Base-by-base conservation (phyloP, 306 rosid genomes). In the Trifolium dubium region DNA sequence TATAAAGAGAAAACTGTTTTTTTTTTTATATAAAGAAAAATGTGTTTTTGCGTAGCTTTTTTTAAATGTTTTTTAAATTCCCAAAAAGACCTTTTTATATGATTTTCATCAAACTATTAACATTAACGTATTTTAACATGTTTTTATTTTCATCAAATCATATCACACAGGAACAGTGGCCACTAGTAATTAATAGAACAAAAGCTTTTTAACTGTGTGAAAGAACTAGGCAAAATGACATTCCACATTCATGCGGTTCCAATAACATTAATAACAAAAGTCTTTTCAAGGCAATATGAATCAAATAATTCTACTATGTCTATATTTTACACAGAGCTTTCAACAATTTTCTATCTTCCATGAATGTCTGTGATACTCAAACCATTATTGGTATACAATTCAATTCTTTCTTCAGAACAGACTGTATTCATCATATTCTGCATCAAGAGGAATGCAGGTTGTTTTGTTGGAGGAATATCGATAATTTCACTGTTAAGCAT, bases 401-500 rank as follows among this genome's bases (percentile, higher is more conserved):
- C 7, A 7, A 13, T 29, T 18, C 54, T 59, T 70, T 60, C 62
- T 2, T 72, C 59, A 10, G 28, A 34, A 7, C 49, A 9, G 0
- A 18, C 9, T n/a, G 71, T 17, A 58, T 9, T 65, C 5, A 29
- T 11, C 60, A 72, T 28, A 28, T 65, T 35, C 39, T 78, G 65
- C 30, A 13, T 41, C 18, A 13, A 14, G 43, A 61, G 8, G 76
- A 77, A 77, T 62, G 85, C 80, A 28, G 77, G 85, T 60, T 67
- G 15, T 14, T 8, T 67, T 40, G 82, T 64, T 19, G 56, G 68
- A 41, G 82, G 79, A 67, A 77, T 79, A 28, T 50, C 23, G 2
- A 4, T 28, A 29, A 66, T 67, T 56, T 81, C 85, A 76, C 75
- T 81, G 46, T 47, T 65, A 19, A 81, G 67, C 85, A 76, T 76